Evolutionary conservation across 306 rosid genomes (phyloP).

Genomic region (Cercis canadensis): DNA sequence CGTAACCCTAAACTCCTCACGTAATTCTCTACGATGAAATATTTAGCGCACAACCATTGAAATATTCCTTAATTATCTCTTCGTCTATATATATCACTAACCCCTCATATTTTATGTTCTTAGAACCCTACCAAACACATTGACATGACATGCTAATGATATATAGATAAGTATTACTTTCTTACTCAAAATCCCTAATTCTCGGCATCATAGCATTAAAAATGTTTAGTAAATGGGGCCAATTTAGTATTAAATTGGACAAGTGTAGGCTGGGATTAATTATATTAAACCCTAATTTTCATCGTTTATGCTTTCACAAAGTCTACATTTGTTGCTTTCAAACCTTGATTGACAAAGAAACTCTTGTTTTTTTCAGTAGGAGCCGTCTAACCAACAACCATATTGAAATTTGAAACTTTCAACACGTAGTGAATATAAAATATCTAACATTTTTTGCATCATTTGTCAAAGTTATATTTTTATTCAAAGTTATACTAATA

Average conservation of each 20-base stretch:
- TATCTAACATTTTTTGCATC: conserved; percentile 16
- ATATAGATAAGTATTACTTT: too few species aligned
- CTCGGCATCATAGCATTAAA: not conserved
- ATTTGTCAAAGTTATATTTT: not conserved
- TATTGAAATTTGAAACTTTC: conserved; percentile 44
- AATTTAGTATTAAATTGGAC: conserved; percentile 17
- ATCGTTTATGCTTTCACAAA: not conserved
- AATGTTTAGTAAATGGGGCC: conserved; percentile 13
- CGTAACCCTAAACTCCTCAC: too few species aligned
- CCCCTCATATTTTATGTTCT: too few species aligned
- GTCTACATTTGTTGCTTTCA: not conserved
- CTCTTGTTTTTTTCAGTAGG: not conserved
- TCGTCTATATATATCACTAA: too few species aligned
- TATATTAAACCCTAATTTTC: too few species aligned
- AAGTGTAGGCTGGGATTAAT: not conserved
- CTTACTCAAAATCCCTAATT: not conserved
- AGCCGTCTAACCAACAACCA: conserved; percentile 47
- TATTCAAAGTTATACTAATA: not conserved
- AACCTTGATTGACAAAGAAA: conserved; percentile 25
- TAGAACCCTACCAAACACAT: too few species aligned
- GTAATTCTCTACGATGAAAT: too few species aligned
- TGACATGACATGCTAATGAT: too few species aligned
- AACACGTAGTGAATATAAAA: not conserved
- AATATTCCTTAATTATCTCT: too few species aligned
- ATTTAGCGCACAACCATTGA: too few species aligned